Evolutionary conservation across 2,329 filamentous ascomycete genomes (phyloP).

Genomic region (Corinectria fuckeliana): DNA sequence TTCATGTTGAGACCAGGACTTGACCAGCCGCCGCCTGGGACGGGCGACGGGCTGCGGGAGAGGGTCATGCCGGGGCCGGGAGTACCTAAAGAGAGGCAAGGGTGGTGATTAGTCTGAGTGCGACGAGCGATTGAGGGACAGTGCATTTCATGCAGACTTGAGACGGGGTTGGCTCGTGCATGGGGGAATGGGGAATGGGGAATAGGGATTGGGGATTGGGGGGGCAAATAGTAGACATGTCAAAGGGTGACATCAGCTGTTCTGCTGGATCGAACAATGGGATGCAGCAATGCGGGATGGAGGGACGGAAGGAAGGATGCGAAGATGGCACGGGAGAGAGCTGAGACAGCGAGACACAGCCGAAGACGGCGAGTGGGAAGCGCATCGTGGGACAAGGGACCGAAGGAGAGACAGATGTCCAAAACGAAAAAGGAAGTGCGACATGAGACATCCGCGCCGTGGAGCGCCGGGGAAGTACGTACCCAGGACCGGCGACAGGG

Average conservation of each 20-base stretch:
- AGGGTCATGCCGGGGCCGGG: conserved; percentile 74
- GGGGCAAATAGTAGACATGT: not conserved
- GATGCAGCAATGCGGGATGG: conserved; percentile 8
- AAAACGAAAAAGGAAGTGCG: conserved; percentile 20
- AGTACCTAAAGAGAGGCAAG: conserved; percentile 52
- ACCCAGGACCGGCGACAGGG: conserved; percentile 63
- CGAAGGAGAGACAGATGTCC: conserved; percentile 11
- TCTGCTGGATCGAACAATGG: conserved; percentile 3
- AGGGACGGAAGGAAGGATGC: conserved; percentile 6
- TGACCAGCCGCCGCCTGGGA: conserved; percentile 85
- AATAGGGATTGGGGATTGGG: not conserved
- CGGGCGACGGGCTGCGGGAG: conserved; percentile 86
- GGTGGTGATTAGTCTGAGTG: conserved; percentile 38
- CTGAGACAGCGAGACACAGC: conserved; percentile 11
- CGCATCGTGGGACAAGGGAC: conserved; percentile 9
- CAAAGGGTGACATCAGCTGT: conserved; percentile 11
- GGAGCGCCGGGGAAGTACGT: conserved; percentile 42
- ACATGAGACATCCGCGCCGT: conserved; percentile 31
- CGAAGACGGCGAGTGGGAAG: conserved; percentile 13
- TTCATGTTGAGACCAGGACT: conserved; percentile 79
- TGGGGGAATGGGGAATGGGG: not conserved
- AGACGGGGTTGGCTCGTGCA: conserved; percentile 8
- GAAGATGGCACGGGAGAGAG: not conserved
- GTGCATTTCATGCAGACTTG: conserved; percentile 19
- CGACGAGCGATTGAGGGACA: conserved; percentile 19